phyloP scores from a whole-genome alignment of 768 basidiomycete species.

The Lactarius akahatsu region DNA sequence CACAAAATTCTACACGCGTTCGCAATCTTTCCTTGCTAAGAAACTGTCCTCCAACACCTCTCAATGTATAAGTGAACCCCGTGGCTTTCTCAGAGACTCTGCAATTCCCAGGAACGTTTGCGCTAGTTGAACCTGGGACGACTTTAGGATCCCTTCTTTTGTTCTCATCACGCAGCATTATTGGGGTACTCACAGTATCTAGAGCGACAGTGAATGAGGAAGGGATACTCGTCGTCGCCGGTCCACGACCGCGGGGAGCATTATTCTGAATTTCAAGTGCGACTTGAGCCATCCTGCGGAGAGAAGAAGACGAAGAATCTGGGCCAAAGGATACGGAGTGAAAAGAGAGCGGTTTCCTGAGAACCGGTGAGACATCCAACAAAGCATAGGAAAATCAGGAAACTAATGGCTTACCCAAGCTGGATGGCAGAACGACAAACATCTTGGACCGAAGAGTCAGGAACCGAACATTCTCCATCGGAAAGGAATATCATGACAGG shows the following conservation, averaged over 20 bases:
- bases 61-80: constrained; percentile 46
- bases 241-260: constrained; percentile 40
- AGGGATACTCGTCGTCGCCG: background rate
- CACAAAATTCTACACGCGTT: background rate
- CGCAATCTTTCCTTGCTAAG: background rate
- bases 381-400: background rate
- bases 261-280: constrained; percentile 47
- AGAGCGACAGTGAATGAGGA: constrained; percentile 46
- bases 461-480: constrained; percentile 49
- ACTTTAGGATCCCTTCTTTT: background rate
- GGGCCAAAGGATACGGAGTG: constrained; percentile 57
- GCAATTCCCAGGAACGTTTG: constrained; percentile 54
- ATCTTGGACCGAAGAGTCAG: constrained; percentile 40
- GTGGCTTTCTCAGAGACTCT: constrained; percentile 53
- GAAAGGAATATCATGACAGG: constrained; percentile 60
- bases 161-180: background rate
- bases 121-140: constrained; percentile 48
- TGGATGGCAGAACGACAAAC: constrained; percentile 44
- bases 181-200: background rate
- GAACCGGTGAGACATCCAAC: background rate
- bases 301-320: constrained; percentile 30
- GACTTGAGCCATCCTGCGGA: constrained; percentile 53
- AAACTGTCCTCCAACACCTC: background rate
- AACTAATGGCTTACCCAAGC: constrained; percentile 41
- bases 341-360: constrained; percentile 54